Conservation (phyloP, 2,329 filamentous ascomycete genomes). For the Alternaria novae-zelandiae region DNA sequence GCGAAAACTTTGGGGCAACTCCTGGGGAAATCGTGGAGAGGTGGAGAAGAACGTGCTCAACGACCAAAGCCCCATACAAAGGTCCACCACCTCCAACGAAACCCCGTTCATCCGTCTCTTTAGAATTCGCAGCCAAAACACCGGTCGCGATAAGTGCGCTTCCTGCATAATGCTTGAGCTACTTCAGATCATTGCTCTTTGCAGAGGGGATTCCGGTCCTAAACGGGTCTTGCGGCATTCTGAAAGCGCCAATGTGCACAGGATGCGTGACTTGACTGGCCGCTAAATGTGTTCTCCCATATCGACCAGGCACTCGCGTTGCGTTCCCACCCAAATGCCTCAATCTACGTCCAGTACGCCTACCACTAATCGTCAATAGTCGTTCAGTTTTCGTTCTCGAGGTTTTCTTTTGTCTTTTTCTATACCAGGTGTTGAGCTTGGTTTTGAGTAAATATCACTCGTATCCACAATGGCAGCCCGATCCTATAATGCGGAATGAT, state of each 20-base stretch:
- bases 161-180: neutral
- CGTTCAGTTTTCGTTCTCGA: neutral
- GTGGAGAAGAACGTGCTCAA: slow-evolving; percentile 5
- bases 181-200: slow-evolving; percentile 9
- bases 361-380: neutral
- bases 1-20: neutral
- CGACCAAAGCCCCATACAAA: neutral
- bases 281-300: neutral
- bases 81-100: neutral
- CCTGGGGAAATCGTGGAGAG: slow-evolving; percentile 10
- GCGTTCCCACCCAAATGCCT: slow-evolving; percentile 2
- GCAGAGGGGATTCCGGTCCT: slow-evolving; percentile 4
- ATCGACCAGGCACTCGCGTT: neutral
- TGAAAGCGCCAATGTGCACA: neutral
- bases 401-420: neutral
- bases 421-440: neutral
- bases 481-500: neutral
- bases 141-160: neutral
- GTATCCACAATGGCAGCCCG: neutral
- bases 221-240: slow-evolving; percentile 7
- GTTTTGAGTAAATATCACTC: neutral
- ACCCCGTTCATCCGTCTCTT: slow-evolving; percentile 9
- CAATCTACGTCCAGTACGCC: neutral
- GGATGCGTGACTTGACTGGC: neutral
- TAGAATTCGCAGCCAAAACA: neutral